phyloP scores from a whole-genome alignment of 1,284 basidiomycete species.

The Puccinia polysora region DNA sequence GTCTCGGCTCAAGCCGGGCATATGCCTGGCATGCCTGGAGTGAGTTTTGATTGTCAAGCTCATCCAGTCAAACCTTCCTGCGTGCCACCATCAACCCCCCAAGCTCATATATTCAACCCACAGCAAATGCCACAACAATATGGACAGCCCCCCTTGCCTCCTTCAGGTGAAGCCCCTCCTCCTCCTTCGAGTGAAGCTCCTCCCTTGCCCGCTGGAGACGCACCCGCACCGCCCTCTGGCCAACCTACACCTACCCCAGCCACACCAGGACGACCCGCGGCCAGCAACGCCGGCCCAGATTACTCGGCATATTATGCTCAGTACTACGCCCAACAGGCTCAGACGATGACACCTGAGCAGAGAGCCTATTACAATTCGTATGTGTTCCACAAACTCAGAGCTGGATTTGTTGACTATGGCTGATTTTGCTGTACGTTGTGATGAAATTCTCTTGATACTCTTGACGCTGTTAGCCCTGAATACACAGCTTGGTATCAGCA shows the following conservation, averaged over 20 bases:
- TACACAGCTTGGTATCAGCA: conserved; percentile 44
- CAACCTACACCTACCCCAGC: conserved; percentile 45
- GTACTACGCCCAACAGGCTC: conserved; percentile 43
- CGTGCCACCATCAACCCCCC: too few species aligned
- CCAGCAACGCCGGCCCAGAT: conserved; percentile 48
- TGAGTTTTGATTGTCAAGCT: conserved; percentile 17
- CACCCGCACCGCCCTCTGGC: conserved; percentile 51
- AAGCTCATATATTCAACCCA: too few species aligned
- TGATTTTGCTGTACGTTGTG: neutral
- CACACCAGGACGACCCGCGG: neutral
- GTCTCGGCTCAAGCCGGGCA: conserved; percentile 9
- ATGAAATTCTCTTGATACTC: neutral
- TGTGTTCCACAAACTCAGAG: neutral
- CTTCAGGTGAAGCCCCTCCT: conserved; percentile 53
- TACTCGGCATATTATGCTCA: conserved; percentile 44
- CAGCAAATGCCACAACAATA: conserved; percentile 48
- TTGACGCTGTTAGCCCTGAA: conserved; percentile 20
- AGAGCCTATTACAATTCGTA: conserved; percentile 43
- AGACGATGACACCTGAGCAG: conserved; percentile 40
- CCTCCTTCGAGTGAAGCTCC: conserved; percentile 61
- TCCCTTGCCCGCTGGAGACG: conserved; percentile 61
- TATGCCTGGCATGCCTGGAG: conserved; percentile 21
- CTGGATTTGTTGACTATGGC: neutral
- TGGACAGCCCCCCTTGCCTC: conserved; percentile 39
- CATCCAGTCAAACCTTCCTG: too few species aligned